phyloP scores from a whole-genome alignment of 495 filamentous ascomycete genomes.

The Aspergillus campestris region DNA sequence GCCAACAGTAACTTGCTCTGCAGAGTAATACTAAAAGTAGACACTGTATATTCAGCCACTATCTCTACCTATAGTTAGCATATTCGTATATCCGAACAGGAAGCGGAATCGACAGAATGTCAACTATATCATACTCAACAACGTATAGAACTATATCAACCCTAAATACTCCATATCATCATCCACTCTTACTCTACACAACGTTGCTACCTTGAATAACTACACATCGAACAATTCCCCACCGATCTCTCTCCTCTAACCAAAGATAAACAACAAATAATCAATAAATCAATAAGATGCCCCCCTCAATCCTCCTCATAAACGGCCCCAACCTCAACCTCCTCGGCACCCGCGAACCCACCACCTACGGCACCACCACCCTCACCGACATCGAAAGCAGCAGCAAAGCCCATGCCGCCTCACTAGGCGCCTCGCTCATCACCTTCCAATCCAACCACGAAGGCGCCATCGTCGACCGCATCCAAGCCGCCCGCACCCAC shows the following conservation, averaged over 20 bases:
- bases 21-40: too few species aligned
- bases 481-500: slow-evolving; percentile 44
- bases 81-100: too few species aligned
- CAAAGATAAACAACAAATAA: not conserved
- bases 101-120: too few species aligned
- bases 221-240: not conserved
- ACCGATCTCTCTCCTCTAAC: not conserved
- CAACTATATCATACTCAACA: too few species aligned
- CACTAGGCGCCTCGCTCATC: slow-evolving; percentile 33
- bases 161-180: too few species aligned
- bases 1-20: too few species aligned
- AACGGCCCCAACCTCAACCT: slow-evolving; percentile 79
- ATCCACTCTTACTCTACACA: too few species aligned
- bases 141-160: too few species aligned
- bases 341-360: slow-evolving; percentile 61
- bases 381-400: slow-evolving; percentile 47
- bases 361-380: slow-evolving; percentile 59
- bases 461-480: slow-evolving; percentile 53
- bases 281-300: slow-evolving; percentile 16
- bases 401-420: slow-evolving; percentile 33
- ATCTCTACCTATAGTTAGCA: too few species aligned
- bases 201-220: too few species aligned
- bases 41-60: too few species aligned
- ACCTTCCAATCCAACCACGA: slow-evolving; percentile 62
- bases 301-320: slow-evolving; percentile 59